Conservation (phyloP, 2,329 filamentous ascomycete species). For the Diaporthe australafricana region DNA sequence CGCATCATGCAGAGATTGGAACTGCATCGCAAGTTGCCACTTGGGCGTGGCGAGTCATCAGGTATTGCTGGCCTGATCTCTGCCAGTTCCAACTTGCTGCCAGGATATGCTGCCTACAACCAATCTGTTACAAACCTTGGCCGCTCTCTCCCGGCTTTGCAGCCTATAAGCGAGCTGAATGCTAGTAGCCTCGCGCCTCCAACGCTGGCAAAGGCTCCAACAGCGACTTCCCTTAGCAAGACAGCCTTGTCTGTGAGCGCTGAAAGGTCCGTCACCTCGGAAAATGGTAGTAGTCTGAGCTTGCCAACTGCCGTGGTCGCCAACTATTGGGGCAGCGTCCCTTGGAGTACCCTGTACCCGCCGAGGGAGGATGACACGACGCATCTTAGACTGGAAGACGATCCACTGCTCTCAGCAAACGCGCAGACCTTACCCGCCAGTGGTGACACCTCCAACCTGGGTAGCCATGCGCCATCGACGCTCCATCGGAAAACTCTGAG, state of each 20-base stretch:
- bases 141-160: slow-evolving; percentile 49
- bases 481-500: slow-evolving; percentile 47
- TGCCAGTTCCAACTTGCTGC: slow-evolving; percentile 82
- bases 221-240: slow-evolving; percentile 87
- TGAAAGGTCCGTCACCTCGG: slow-evolving; percentile 74
- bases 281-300: slow-evolving; percentile 70
- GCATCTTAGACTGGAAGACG: slow-evolving; percentile 43
- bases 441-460: slow-evolving; percentile 41
- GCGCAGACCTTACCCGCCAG: slow-evolving; percentile 47
- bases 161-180: slow-evolving; percentile 56
- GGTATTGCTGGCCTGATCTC: slow-evolving; percentile 90
- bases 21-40: slow-evolving; percentile 82
- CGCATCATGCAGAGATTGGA: slow-evolving; percentile 95
- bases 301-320: slow-evolving; percentile 90
- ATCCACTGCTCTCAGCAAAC: slow-evolving; percentile 52
- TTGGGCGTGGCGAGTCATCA: slow-evolving; percentile 61
- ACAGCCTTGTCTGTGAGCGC: slow-evolving; percentile 84
- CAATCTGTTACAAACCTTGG: slow-evolving; percentile 42
- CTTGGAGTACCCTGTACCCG: slow-evolving; percentile 68
- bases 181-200: slow-evolving; percentile 79
- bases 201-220: slow-evolving; percentile 85
- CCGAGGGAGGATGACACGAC: slow-evolving; percentile 41
- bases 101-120: slow-evolving; percentile 60
- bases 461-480: slow-evolving; percentile 20
- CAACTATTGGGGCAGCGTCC: slow-evolving; percentile 91